Conservation (phyloP, 2,329 filamentous ascomycete species). For the Neonectria hederae region DNA sequence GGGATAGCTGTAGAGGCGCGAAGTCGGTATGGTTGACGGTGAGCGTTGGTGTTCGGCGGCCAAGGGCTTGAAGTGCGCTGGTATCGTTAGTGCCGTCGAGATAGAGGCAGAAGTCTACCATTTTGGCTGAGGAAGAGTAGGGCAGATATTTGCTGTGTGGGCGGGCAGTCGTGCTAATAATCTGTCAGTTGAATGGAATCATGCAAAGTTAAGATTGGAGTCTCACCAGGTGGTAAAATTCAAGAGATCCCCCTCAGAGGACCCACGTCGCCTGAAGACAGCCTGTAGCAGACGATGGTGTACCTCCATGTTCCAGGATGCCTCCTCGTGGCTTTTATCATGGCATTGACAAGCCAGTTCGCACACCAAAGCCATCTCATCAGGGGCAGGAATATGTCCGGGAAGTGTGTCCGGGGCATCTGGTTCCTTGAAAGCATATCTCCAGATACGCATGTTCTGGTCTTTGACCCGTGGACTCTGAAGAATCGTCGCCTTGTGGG, state of each 20-base stretch:
- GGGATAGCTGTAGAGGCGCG: background rate
- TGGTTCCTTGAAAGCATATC: conserved; percentile 21
- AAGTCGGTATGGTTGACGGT: conserved; percentile 13
- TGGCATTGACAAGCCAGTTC: conserved; percentile 22
- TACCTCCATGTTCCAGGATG: conserved; percentile 31
- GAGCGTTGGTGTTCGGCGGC: background rate
- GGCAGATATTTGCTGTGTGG: conserved; percentile 5
- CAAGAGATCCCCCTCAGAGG: background rate
- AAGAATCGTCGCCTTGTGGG: conserved; percentile 4
- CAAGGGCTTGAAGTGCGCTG: background rate
- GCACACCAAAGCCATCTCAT: conserved; percentile 18
- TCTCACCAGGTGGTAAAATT: conserved; percentile 26
- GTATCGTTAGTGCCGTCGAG: background rate
- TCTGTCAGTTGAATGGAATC: background rate
- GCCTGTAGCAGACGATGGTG: conserved; percentile 27
- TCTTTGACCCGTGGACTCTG: background rate
- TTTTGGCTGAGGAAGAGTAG: background rate
- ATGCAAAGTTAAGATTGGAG: background rate
- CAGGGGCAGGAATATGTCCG: conserved; percentile 14
- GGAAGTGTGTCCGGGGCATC: conserved; percentile 9
- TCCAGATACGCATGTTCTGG: conserved; percentile 17
- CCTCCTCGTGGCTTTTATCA: conserved; percentile 25
- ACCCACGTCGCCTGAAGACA: conserved; percentile 5
- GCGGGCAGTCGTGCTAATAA: conserved; percentile 1
- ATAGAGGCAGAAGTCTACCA: conserved; percentile 14